Evolutionary conservation across 805 yeast species (phyloP), one percentile per base, ranked within the genome.

Genomic region (Nakazawaea ambrosiae): DNA sequence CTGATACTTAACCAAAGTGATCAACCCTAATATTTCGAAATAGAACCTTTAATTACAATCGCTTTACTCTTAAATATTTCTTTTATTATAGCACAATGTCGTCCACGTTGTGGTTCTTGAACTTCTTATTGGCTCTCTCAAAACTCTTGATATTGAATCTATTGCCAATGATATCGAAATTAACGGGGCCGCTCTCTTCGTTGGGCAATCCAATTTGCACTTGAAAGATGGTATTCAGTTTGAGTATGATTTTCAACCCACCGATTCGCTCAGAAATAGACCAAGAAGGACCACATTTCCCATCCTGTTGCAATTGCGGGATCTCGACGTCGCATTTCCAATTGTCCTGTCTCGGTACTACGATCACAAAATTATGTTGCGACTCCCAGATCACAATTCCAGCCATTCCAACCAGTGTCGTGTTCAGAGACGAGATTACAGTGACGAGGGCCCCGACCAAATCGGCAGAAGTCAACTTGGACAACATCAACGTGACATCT

Each of bases 331-430:
- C 45, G 3, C 44, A 37, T 40, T 57, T 63, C 69, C 69, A 64
- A 41, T 54, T 61, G 19, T 55, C 57, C 8, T 50, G 49, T 31
- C 70, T 51, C 3, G 70, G 70, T 1, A 78, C 70, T 10, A 78
- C 77, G 33, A 87, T 50, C 2, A 85, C 68, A 50, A 85, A 81
- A 42, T 73, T 70, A 46, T 77, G 75, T 53, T 82, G 87, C 7
- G 90, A 72, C 53, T 88, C 97, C 82, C 92, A 84, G 2, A 85
- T 61, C 2, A 88, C 84, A 4, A 88, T 82, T 0, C 97, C 97
- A 27, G 63, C 46, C 23, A 68, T 48, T 0, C 92, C 94, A 6
- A 80, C 65, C 39, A 73, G 51, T 34, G 74, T 69, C 4, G 66
- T 60, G 49, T 80, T 81, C 16, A 60, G 58, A n/a, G 85, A 66